phyloP scores from a whole-genome alignment of 768 basidiomycete genomes.

The Clitopilus hobsonii region DNA sequence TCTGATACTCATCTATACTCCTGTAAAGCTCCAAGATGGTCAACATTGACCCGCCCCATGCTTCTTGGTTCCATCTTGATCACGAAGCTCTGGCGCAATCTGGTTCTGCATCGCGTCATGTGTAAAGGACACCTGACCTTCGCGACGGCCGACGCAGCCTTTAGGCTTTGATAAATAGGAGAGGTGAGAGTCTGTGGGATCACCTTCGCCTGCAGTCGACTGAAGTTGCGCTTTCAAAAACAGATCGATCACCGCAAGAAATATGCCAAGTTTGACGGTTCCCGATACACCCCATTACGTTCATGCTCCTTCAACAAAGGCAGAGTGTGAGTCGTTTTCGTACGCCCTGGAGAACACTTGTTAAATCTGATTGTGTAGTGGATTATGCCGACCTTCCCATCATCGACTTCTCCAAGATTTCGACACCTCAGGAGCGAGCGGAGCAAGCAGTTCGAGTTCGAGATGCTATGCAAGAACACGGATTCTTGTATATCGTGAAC shows the following conservation, averaged over 20 bases:
- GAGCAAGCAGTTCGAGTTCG: conserved; percentile 35
- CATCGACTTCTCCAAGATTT: conserved; percentile 43
- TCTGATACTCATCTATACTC: too few species aligned
- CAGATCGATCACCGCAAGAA: not conserved
- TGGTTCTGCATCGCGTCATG: not conserved
- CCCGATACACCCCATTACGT: conserved; percentile 28
- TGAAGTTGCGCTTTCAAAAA: not conserved
- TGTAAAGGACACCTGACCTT: not conserved
- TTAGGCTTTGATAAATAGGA: too few species aligned
- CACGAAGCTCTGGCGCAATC: not conserved
- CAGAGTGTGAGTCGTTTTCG: conserved; percentile 23
- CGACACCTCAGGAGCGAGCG: conserved; percentile 30
- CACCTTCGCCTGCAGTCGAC: too few species aligned
- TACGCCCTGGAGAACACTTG: conserved; percentile 21
- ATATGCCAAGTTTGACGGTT: conserved; percentile 24
- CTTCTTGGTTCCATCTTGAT: not conserved
- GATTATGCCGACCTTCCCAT: conserved; percentile 47
- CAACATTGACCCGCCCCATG: not conserved
- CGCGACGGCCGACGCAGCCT: not conserved
- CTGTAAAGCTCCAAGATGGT: too few species aligned
- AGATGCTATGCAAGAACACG: conserved; percentile 37
- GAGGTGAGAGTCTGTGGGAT: too few species aligned
- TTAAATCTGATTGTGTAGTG: conserved; percentile 10
- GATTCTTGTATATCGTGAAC: conserved; percentile 47
- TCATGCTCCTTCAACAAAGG: conserved; percentile 26